Base-by-base conservation (phyloP, 192 early-diverging fungal genomes). In the Phycomyces nitens region DNA sequence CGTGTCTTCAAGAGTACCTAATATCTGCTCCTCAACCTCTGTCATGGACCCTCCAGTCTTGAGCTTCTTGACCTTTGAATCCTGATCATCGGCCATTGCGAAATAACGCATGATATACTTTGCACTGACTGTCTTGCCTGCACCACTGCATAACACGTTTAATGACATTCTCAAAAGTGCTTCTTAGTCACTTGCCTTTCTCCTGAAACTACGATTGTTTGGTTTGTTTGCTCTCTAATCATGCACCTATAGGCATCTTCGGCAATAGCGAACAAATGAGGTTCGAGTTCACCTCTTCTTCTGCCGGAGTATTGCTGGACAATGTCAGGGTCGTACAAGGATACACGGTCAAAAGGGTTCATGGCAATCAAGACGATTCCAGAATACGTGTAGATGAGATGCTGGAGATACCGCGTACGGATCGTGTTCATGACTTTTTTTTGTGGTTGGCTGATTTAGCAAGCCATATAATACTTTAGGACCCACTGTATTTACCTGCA, bases 31-130 rank as follows among this genome's bases (percentile, higher is more conserved):
- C 70, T 93, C 91, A 2, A 86, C 84, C 58, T 83, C 82, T 43
- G 84, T 88, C 83, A 91, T 73, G 53, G 82, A 72, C 55, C 77
- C 63, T 58, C 71, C 69, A 55, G 64, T 70, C 70, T 53, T 77
- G 62, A 72, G 75, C 62, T 77, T 67, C 23, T 58, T 57, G 24
- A 47, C 76, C 42, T 69, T 73, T 24, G 69, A 70, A 38, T 81
- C 87, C 49, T 83, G 77, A 62, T 89, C 88, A 65, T 92, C 87
- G 2, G 84, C 88, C 0, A 86, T 86, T 7, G 88, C 87, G 85
- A 98, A 96, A 77, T 98, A 98, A 24, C 95, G 80, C 97, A 99
- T 99, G 52, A 99, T 94, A 77, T 93, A 97, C 70, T 93, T 94
- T 15, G 96, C 96, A 66, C 85, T 89, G 53, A 93, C 91, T 11